Evolutionary conservation across 1,139 yeast genomes (phyloP), one percentile per base, ranked within the genome.

Genomic region (Diutina mesorugosa): DNA sequence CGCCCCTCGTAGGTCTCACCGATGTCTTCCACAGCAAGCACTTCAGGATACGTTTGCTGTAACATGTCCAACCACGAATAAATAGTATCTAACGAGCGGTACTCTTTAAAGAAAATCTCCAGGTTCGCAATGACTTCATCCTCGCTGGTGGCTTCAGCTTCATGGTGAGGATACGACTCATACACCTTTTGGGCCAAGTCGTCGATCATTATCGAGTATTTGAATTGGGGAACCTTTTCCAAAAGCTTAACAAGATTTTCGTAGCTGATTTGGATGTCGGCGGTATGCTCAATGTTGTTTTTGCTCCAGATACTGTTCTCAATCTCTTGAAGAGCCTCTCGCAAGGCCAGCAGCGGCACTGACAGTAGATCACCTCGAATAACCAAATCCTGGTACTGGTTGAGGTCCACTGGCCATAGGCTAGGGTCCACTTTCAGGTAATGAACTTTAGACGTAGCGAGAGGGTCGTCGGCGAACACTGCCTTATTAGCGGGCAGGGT

Each of bases 1-100:
- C 93, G 76, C 18, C 88, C 87, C 68, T 90, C 95, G 64, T 69
- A 81, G 0, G 96, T 86, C 59, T 78, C 76, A 1, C 97, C 97
- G 38, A 90, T 79, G 61, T 78, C 75, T 65, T 86, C 90, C 32
- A 87, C 66, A 4, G 68, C 68, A 14, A 87, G 76, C 10, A 84
- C 63, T 14, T 82, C 77, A 0, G 95, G 89, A 65, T 78, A 88
- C 2, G 83, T 72, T 47, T 72, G 69, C 60, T 76, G 74, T 32
- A 89, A 65, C 35, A 84, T 66, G 51, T 80, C 83, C 62, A 86
- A 72, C 95, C 96, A 90, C 0, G 84, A 73, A 63, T 87, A 76
- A 45, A 90, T 85, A 6, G 90, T 78, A 45, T 80, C 80, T 60
- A 89, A 71, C 21, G 87, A 83, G 59, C 93, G 76, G 68, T 83